These are phyloP conservation scores for Fusarium albosuccineum DNA, from an alignment of 2,329 filamentous ascomycete genomes.

Conservation along the genomic window DNA sequence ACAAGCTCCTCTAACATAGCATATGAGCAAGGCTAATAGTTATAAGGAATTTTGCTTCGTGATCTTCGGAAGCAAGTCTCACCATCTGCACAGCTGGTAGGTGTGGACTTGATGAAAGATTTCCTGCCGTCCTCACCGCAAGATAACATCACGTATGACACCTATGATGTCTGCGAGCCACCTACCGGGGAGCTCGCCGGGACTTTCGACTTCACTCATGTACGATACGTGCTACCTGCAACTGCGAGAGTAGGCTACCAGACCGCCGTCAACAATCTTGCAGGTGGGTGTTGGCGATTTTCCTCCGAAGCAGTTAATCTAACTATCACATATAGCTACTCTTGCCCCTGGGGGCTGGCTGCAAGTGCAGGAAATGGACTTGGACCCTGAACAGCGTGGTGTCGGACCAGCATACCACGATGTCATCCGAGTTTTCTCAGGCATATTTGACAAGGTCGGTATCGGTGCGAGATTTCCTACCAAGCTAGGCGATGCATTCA, in stretches of 20 bases:
- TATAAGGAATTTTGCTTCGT: constrained; percentile 12
- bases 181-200: not conserved
- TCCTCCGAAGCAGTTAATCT: fast-evolving
- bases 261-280: constrained; percentile 4
- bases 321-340: not conserved
- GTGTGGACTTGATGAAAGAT: constrained; percentile 20
- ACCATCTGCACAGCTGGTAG: constrained; percentile 27
- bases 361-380: constrained; percentile 28
- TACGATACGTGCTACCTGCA: constrained; percentile 19
- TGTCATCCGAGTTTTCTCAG: not conserved
- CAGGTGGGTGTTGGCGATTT: not conserved
- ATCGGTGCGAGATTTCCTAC: not conserved
- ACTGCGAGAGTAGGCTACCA: constrained; percentile 10
- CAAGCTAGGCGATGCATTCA: constrained; percentile 1
- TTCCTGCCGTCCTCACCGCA: constrained; percentile 13
- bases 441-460: constrained; percentile 23
- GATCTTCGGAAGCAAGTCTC: constrained; percentile 21
- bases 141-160: constrained; percentile 4
- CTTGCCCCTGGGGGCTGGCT: constrained; percentile 23
- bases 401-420: constrained; percentile 17
- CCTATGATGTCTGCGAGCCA: constrained; percentile 11
- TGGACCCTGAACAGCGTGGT: not conserved
- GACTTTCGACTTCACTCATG: constrained; percentile 17
- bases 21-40: fast-evolving
- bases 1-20: fast-evolving